A percentile compares a stretch with the other conserved stretches of the same genome.
Evolutionary conservation across 345 rosid species (phyloP).

Genomic region (Heritiera littoralis): DNA sequence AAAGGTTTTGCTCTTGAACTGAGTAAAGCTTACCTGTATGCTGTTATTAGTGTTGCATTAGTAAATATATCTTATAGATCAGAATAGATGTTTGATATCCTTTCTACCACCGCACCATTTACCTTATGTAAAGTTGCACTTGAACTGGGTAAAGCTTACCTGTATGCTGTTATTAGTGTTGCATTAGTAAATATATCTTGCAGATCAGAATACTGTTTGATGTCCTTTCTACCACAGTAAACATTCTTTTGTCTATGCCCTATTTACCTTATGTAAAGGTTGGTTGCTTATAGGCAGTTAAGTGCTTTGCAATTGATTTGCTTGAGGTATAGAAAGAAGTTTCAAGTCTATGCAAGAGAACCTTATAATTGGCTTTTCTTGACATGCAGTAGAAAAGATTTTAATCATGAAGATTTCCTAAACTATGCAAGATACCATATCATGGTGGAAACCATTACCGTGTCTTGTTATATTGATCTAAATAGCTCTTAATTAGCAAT

Average conservation of each 20-base stretch:
- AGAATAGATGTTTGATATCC: too few species aligned
- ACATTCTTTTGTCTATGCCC: neutral
- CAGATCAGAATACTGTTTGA: neutral
- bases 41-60: slow-evolving; percentile 4
- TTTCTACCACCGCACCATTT: neutral
- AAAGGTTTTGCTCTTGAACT: neutral
- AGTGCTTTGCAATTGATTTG: slow-evolving; percentile 9
- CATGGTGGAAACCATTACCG: neutral
- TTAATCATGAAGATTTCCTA: neutral
- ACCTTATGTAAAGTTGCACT: neutral
- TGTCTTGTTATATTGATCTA: neutral
- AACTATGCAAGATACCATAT: neutral
- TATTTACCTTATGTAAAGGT: neutral
- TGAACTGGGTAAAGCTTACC: neutral
- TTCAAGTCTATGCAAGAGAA: neutral
- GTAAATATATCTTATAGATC: neutral
- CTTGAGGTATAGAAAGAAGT: neutral
- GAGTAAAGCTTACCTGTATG: neutral
- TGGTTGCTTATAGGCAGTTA: neutral
- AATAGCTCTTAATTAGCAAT: neutral
- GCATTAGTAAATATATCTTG: slow-evolving; percentile 1
- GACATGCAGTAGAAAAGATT: neutral
- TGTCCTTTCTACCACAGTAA: neutral
- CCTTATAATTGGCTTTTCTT: neutral
- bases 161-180: neutral